Evolutionary conservation across 768 basidiomycete species (phyloP).

Genomic region (Boletus vinaceobasis): DNA sequence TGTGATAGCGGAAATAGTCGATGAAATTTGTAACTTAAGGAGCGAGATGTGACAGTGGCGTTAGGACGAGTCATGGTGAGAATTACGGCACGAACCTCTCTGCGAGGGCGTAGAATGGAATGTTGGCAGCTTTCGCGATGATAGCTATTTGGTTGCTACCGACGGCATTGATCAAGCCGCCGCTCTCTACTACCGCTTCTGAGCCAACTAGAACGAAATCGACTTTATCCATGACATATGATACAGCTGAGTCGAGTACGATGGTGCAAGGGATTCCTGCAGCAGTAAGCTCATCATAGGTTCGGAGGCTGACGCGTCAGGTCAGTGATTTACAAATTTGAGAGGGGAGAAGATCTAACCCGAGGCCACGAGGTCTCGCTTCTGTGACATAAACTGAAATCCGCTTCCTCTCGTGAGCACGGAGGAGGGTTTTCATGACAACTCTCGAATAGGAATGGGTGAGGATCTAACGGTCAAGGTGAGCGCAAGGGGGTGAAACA

Average conservation of each 20-base stretch:
- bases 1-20: conserved; percentile 92
- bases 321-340: conserved; percentile 9
- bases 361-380: conserved; percentile 84
- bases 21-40: conserved; percentile 90
- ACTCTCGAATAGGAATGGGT: conserved; percentile 97
- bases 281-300: conserved; percentile 80
- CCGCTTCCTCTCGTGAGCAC: conserved; percentile 87
- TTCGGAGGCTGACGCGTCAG: conserved; percentile 63
- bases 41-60: conserved; percentile 20
- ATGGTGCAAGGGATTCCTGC: conserved; percentile 95
- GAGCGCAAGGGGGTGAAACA: conserved; percentile 13
- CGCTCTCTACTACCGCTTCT: conserved; percentile 97
- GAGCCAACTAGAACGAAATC: conserved; percentile 95
- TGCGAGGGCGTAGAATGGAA: conserved; percentile 94
- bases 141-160: conserved; percentile 97
- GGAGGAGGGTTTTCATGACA: conserved; percentile 87
- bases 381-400: conserved; percentile 98
- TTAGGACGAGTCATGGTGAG: conserved; percentile 17
- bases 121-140: conserved; percentile 89
- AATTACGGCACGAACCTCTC: conserved; percentile 60
- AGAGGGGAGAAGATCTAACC: conserved; percentile 48
- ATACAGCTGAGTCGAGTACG: conserved; percentile 93
- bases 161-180: conserved; percentile 87
- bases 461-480: conserved; percentile 62
- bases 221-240: conserved; percentile 95